Base-by-base conservation (phyloP, 768 basidiomycete species). In the Strobilomyces dryophilus region DNA sequence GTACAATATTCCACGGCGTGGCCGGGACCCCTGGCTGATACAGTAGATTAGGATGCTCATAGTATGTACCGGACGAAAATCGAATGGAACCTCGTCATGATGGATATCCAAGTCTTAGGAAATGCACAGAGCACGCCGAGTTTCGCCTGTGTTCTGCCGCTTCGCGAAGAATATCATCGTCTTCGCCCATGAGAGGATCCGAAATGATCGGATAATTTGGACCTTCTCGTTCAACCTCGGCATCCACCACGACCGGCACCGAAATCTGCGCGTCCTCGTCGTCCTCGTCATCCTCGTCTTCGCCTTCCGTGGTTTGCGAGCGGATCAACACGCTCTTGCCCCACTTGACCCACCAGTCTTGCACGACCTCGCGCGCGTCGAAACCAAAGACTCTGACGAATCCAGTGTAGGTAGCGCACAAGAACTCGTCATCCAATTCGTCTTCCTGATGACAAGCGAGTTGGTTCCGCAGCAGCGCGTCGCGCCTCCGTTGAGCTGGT, bases 291-390 rank as follows among this genome's bases (percentile, higher is more conserved):
- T 50, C 47, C 2, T 45, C 44, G 1, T 34, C 40, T 10, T 47
- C 21, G 15, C 24, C 20, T 26, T 53, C 48, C 8, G 32, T 4
- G 15, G 9, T 8, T 12, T 53, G 46, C 11, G 50, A 50, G 9
- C 41, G 50, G 35, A 18, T 21, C 15, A 42, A 46, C 50, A 59
- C 48, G 17, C 53, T 53, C 6, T 43, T 55, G 2, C 80, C 80
- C 78, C 76, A 80, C 40, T 74, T 78, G 3, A 76, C 76, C 81
- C 81, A 85, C 81, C 81, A 85, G 63, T 83, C 80, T 50, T 81
- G 79, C 21, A 79, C 82, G 41, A 71, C 73, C 53, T 85, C 81
- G 20, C 67, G 71, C 5, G 80, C 74, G 54, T 80, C 74, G 60
- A 80, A 78, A 10, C 70, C 65, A 47, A 75, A 78, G 52, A 82